Conservation (phyloP, 2,329 filamentous ascomycete genomes). For the Epichloe coenophiala region DNA sequence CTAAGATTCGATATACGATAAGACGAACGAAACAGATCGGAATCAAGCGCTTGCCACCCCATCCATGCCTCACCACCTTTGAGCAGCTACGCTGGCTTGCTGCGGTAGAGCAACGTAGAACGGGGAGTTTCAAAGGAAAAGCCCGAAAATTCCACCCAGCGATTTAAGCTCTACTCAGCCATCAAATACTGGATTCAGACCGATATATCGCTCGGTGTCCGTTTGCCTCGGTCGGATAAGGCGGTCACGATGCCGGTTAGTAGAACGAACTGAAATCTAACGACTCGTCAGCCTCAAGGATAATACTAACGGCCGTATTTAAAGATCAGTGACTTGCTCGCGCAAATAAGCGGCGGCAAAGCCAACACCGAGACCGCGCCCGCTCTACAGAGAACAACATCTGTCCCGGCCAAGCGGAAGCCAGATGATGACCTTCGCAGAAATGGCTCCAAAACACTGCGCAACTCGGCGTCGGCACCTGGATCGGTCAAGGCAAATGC, state of each 20-base stretch:
- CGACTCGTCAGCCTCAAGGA: not conserved
- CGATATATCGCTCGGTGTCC: not conserved
- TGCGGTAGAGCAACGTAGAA: not conserved
- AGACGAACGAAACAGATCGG: not conserved
- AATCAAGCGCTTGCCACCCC: not conserved
- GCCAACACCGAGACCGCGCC: constrained; percentile 20
- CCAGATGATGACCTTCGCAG: constrained; percentile 35
- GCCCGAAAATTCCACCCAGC: not conserved
- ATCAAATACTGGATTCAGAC: not conserved
- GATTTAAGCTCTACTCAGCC: not conserved
- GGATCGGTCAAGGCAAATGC: not conserved
- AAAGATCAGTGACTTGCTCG: constrained; percentile 26
- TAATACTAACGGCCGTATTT: not conserved
- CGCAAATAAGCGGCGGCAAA: constrained; percentile 46
- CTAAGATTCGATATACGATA: not conserved
- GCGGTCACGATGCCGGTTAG: constrained; percentile 18
- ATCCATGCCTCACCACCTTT: constrained; percentile 1
- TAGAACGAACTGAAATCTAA: constrained; percentile 1
- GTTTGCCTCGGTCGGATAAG: not conserved
- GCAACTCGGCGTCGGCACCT: constrained; percentile 6
- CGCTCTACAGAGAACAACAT: constrained; percentile 13
- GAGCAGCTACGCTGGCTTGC: constrained; percentile 2
- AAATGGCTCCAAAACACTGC: constrained; percentile 28
- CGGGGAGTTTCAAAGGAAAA: not conserved
- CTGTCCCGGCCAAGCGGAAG: constrained; percentile 38